Evolutionary conservation across 192 early-diverging fungal species (phyloP).

Genomic region (Pilaira anomala): DNA sequence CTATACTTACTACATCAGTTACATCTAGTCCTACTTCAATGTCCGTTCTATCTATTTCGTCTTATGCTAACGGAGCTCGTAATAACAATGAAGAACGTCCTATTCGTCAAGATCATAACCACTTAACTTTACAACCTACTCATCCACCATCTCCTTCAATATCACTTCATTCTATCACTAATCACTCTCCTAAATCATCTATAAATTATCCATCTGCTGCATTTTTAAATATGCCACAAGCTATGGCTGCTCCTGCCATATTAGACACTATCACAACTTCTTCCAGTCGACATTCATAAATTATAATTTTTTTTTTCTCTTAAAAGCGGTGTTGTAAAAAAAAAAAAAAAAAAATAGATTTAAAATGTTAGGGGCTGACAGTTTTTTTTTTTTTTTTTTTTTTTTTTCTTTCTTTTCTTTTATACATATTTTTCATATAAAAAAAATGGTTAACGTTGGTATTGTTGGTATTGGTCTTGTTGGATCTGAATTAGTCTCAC

Average conservation of each 20-base stretch:
- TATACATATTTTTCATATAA: too few relatives aligned
- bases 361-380: too few relatives aligned
- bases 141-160: constrained; percentile 15
- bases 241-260: constrained; percentile 18
- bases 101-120: constrained; percentile 8
- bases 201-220: constrained; percentile 6
- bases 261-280: constrained; percentile 30
- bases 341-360: too few relatives aligned
- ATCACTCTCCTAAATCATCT: neutral
- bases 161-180: constrained; percentile 10
- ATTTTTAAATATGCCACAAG: constrained; percentile 18
- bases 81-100: neutral
- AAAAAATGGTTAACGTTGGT: constrained; percentile 71
- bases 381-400: neutral
- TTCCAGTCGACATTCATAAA: constrained; percentile 8
- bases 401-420: neutral
- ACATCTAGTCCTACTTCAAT: constrained; percentile 34
- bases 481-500: constrained; percentile 83
- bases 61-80: constrained; percentile 22
- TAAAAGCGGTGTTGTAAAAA: too few relatives aligned
- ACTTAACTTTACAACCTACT: constrained; percentile 24
- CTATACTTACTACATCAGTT: constrained; percentile 43
- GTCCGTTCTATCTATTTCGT: constrained; percentile 38
- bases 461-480: constrained; percentile 95
- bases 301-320: too few relatives aligned